Percentiles rank a stretch among this genome's conserved stretches.
phyloP scores from a whole-genome alignment of 2,329 filamentous ascomycete genomes.

The Orbilia blumenaviensis region DNA sequence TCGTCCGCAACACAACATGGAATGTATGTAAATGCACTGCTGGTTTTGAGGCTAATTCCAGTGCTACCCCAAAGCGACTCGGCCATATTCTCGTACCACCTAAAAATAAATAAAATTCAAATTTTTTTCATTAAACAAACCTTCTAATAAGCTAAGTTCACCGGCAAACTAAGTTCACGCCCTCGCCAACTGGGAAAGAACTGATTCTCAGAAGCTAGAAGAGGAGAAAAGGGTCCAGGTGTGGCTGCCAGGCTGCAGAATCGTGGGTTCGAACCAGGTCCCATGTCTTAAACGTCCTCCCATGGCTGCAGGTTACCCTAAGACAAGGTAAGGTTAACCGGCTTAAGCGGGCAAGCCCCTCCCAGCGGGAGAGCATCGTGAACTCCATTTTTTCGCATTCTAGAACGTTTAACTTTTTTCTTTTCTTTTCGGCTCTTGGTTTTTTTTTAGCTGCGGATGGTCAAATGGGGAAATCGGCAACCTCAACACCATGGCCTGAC shows the following conservation, averaged over 20 bases:
- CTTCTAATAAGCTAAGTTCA: not conserved
- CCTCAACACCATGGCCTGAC: conserved; percentile 42
- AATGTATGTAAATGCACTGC: too few species aligned
- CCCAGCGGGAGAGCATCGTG: conserved; percentile 39
- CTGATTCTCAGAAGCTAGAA: too few species aligned
- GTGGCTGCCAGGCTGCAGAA: not conserved
- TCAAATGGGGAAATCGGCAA: conserved; percentile 38
- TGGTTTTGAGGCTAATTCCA: too few species aligned
- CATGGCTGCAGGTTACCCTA: not conserved
- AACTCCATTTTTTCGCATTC: conserved; percentile 41
- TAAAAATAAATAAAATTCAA: not conserved
- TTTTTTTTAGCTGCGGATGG: not conserved
- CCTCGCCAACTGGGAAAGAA: not conserved
- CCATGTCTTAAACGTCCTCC: not conserved
- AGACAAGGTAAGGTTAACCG: conserved; percentile 20
- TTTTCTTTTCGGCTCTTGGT: not conserved
- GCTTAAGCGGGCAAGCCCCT: conserved; percentile 41
- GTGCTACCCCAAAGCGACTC: not conserved
- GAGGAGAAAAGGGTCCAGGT: not conserved
- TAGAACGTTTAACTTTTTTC: conserved; percentile 6
- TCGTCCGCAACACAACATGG: too few species aligned
- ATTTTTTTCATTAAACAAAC: not conserved
- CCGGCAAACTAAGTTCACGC: not conserved
- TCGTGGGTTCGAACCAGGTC: conserved; percentile 9
- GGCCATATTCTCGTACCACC: not conserved